Evolutionary conservation across 2,329 filamentous ascomycete genomes (phyloP), one percentile per base, ranked within the genome.

Genomic region (Alternaria arbusti): DNA sequence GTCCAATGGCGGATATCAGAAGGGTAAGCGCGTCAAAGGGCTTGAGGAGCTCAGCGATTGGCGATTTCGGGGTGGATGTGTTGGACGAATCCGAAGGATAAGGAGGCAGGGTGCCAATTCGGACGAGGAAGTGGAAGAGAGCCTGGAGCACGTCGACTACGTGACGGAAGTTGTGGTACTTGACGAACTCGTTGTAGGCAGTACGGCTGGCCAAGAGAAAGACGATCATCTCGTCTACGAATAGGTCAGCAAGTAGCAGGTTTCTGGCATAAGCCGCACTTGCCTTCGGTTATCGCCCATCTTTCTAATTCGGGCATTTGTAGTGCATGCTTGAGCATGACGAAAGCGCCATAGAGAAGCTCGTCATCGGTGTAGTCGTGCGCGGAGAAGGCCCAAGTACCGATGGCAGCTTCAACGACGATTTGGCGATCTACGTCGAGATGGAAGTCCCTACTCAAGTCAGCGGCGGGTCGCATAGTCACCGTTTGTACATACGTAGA

Each of bases 131-230:
- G 82, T 91, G 90, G 79, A 97, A 98, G 4, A 94, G 89, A 1
- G 95, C 96, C 79, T 98, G 95, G 57, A 98, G 85, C 26, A 99
- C 96, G 80, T 99, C 96, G 65, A 97, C 91, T 22, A 97, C 96
- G 80, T 99, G 96, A 58, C 95, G 91, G 79, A 98, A 99, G 81
- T 99, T 99, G 84, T 99, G 96, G 76, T 98, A 99, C 22, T 95
- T 92, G 36, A 97, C 94, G 79, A 97, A 97, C 62, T 89, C 91
- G 79, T 98, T 98, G 83, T 99, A 99, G n/a, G 96, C 93, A 51
- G 91, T 90, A 65, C 95, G 91, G 75, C 94, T 96, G 57, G 94
- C 94, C 66, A 97, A 87, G 64, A 98, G 85, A 75, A 97, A 98
- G 57, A 88, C 90, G 68, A 91, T 91, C 26, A 99, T 85, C 78